Evolutionary conservation across 2,329 filamentous ascomycete species (phyloP), one percentile per base, ranked within the genome.

Genomic region (Ustilaginoidea virens): DNA sequence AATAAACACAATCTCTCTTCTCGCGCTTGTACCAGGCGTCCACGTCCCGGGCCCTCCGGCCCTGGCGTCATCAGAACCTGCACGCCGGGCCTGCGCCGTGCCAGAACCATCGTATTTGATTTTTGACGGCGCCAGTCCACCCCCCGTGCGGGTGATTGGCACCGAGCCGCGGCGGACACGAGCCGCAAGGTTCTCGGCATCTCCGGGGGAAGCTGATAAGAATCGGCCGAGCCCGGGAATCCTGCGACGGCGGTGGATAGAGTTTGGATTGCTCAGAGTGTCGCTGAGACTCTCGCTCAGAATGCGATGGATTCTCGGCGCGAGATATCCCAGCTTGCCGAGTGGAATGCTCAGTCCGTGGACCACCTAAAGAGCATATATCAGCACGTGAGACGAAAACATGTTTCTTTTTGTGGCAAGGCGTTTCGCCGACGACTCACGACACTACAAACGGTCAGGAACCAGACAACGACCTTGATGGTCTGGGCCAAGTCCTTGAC

Each of bases 291-390:
- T 45, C 20, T 49, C 40, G 7, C 43, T 47, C 4, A 48, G 27
- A 0, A 46, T 44, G 4, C 47, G 44, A 20, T 44, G 46, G 55
- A 82, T 48, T 0, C 73, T 79, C 0, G 76, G 76, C 1, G 80
- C 58, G 34, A 74, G 69, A 39, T 63, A 58, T 3, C 64, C 63
- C 0, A 82, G 52, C 44, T 80, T 82, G 0, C 73, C 76, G 2
- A 92, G 51, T 0, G 85, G 85, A 9, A 92, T 81, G 28, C 74
- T 83, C 2, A 93, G 59, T 5, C 83, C 82, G 40, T 92, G 83
- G 4, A 90, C 75, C 23, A 86, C 56, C 49, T 52, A 9, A n/a
- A 11, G 4, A 18, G 11, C 25, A 7, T 9, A 23, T n/a, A 9
- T 18, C 5, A 16, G 11, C 16, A 20, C n/a, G n/a, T n/a, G n/a